Evolutionary conservation across 306 rosid species (phyloP).

Genomic region (Geum urbanum): DNA sequence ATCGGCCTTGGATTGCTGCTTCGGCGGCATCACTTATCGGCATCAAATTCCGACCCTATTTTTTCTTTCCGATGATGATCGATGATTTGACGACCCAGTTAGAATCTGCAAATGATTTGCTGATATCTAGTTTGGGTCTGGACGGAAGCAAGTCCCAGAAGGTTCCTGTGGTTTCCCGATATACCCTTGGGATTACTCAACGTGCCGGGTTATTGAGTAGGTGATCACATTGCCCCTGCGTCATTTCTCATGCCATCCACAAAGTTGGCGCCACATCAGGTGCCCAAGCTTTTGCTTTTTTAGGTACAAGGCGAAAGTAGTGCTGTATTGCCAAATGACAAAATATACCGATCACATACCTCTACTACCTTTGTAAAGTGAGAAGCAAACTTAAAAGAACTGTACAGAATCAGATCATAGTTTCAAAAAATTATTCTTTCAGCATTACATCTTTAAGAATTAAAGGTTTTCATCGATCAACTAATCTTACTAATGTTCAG

Average conservation of each 20-base stretch:
- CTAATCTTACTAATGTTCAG: too few relatives aligned
- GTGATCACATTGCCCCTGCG: not conserved
- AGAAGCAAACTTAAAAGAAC: too few relatives aligned
- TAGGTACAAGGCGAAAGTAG: too few relatives aligned
- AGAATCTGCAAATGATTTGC: not conserved
- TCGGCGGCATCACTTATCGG: constrained; percentile 65
- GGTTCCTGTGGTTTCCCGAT: not conserved
- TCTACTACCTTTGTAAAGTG: too few relatives aligned
- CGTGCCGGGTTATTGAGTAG: not conserved
- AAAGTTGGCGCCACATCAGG: constrained; percentile 5
- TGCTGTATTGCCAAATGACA: too few relatives aligned
- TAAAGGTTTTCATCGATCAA: too few relatives aligned
- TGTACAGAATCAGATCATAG: too few relatives aligned
- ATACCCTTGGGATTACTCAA: not conserved
- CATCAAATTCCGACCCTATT: constrained; percentile 4
- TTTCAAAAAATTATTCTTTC: too few relatives aligned
- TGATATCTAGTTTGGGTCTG: not conserved
- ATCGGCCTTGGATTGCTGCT: constrained; percentile 63
- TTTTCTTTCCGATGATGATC: not conserved
- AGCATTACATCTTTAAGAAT: too few relatives aligned
- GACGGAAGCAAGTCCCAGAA: not conserved
- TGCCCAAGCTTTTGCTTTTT: not conserved
- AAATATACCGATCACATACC: too few relatives aligned
- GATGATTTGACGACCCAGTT: not conserved
- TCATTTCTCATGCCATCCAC: not conserved